phyloP scores from a whole-genome alignment of 768 basidiomycete genomes.

The Rhizopogon vulgaris region DNA sequence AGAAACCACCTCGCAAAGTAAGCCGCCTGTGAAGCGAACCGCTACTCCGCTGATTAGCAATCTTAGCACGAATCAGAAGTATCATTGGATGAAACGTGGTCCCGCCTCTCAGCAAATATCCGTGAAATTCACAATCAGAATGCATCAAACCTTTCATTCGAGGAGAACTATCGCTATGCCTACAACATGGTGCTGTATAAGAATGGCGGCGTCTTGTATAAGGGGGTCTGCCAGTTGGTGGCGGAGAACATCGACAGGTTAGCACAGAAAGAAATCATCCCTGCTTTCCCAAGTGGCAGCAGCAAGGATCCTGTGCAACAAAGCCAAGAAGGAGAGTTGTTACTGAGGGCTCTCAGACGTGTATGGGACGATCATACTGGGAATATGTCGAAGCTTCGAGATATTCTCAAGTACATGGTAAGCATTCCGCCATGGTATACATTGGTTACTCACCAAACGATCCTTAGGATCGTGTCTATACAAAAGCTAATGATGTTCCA shows the following conservation, averaged over 20 bases:
- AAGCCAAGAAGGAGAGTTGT: conserved; percentile 76
- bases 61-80: conserved; percentile 66
- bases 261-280: conserved; percentile 69
- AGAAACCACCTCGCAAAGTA: conserved; percentile 47
- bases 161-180: conserved; percentile 90
- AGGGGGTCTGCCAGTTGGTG: conserved; percentile 75
- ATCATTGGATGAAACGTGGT: conserved; percentile 82
- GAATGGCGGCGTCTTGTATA: conserved; percentile 80
- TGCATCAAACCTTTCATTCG: conserved; percentile 80
- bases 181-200: conserved; percentile 92
- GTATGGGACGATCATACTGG: conserved; percentile 94
- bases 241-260: conserved; percentile 77
- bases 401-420: conserved; percentile 96
- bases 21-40: conserved; percentile 4
- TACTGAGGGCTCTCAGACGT: conserved; percentile 74
- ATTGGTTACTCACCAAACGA: conserved; percentile 8
- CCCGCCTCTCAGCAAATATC: conserved; percentile 76
- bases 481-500: conserved; percentile 66
- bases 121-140: conserved; percentile 94
- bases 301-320: conserved; percentile 64
- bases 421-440: conserved; percentile 12
- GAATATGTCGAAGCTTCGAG: conserved; percentile 82
- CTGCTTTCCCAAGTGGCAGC: conserved; percentile 74
- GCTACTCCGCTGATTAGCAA: conserved; percentile 1
- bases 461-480: conserved; percentile 84